Percentiles rank a stretch among this genome's conserved stretches.
phyloP scores from a whole-genome alignment of 1,139 yeast genomes.

The Hemisphaericaspora xylanilytica region DNA sequence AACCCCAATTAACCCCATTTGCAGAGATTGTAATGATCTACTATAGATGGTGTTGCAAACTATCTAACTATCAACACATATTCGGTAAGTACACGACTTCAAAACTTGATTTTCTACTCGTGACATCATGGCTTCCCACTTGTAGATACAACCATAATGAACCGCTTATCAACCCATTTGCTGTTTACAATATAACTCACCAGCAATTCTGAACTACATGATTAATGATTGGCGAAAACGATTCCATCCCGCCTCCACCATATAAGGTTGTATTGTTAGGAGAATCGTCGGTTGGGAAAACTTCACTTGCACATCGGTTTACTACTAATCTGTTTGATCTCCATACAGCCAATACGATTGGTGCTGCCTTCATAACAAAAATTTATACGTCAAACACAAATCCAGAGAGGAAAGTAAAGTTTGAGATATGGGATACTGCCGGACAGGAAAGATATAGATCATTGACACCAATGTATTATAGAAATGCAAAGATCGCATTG shows the following conservation, averaged over 20 bases:
- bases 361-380: conserved; percentile 49
- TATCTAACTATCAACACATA: too few relatives aligned
- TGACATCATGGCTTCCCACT: too few relatives aligned
- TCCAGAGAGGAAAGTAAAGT: conserved; percentile 25
- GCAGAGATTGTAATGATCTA: too few relatives aligned
- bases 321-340: conserved; percentile 35
- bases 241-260: conserved; percentile 18
- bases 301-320: conserved; percentile 45
- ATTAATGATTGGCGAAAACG: not conserved
- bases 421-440: conserved; percentile 55
- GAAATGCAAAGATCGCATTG: conserved; percentile 45
- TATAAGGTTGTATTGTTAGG: conserved; percentile 45
- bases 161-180: too few relatives aligned
- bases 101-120: too few relatives aligned
- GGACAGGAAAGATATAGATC: conserved; percentile 50
- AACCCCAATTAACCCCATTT: too few relatives aligned
- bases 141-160: too few relatives aligned
- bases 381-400: conserved; percentile 20
- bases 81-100: too few relatives aligned
- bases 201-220: too few relatives aligned
- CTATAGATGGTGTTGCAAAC: too few relatives aligned
- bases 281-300: conserved; percentile 49
- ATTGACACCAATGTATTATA: conserved; percentile 50
- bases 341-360: conserved; percentile 45
- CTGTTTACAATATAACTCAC: too few relatives aligned